Evolutionary conservation across 169 alveolate genomes (phyloP), one percentile per base, ranked within the genome.

Genomic region (Cryptosporidium tyzzeri): DNA sequence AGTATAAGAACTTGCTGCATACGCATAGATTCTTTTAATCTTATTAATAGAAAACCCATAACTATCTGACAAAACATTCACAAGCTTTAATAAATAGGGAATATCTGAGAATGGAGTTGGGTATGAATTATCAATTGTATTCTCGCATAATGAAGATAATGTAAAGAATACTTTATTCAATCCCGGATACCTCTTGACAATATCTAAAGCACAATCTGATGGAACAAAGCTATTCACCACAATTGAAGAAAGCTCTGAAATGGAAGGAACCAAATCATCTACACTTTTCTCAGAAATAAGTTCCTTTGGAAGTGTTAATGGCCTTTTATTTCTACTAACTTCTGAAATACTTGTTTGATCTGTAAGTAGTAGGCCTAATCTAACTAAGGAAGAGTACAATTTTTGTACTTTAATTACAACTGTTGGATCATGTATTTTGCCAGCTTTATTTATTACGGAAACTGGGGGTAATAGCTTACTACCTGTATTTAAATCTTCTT

Each of bases 31-130:
- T 23, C 89, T 80, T 48, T n/a, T 80, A 7, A 80, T 29, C 70
- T 48, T 45, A 55, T 39, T 45, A 41, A 65, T 59, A 44, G 53
- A 44, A 62, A 80, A 62, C 21, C 89, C 89, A 62, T 62, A 80
- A 29, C 53, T 65, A 48, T 80, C 75, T 4, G 75, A 59, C 4
- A 67, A n/a, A 62, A 65, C 21, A 3, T 16, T 50, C 2, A 44
- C 74, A 41, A 80, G 65, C 50, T 59, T 80, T 26, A 62, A 29
- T n/a, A 80, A 41, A 39, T 80, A 80, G 16, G 89, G 89, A 1
- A 62, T 39, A 41, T 80, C 75, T 44, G 89, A 80, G 39, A 80
- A 80, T 4, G 73, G 67, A 18, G 35, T 80, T 1, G 89, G 89
- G 41, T 62, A 80, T 33, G 89, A 80, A 58, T 61, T 65, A 45